Evolutionary conservation across 2,329 filamentous ascomycete genomes (phyloP), one percentile per base, ranked within the genome.

Genomic region (Zarea fungicola): DNA sequence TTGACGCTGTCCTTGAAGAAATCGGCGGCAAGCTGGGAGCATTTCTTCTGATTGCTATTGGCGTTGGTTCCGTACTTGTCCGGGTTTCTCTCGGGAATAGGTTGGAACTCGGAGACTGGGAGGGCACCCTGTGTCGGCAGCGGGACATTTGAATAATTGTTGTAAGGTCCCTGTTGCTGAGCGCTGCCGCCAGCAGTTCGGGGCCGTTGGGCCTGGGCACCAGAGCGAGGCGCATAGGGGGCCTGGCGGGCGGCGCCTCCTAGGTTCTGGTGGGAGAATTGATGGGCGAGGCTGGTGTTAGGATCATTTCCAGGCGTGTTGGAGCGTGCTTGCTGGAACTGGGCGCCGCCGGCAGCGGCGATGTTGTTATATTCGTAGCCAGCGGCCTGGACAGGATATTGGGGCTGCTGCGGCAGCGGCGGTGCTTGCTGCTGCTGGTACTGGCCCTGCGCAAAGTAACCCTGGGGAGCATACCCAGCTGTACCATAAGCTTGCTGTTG

Each of bases 1-100:
- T 96, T 92, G 49, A 99, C 95, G 65, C 92, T 97, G 70, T 99
- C 92, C 71, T 95, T 95, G 81, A 97, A 99, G 75, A 97, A 97
- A 59, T 93, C 90, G 49, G 86, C 83, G 32, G 95, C 87, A 62
- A 84, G 65, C 61, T 83, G 79, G 13, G 78, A 79, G 64, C 82
- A 85, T 62, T 83, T 84, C 70, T 84, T 84, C 69, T 85, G 80
- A 64, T 85, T 85, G 64, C 82, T 83, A 61, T 84, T 82, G 56
- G 81, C 75, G 57, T 80, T 77, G 48, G 74, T 64, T 28, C 81
- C 80, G 57, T 83, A 85, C 62, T 87, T 88, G 62, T 95, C 89
- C 3, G 90, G 89, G 69, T 92, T 95, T 58, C 89, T 83, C 63
- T 95, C 89, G 1, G 90, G 86, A 41, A 87, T 86, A 56, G 81